Percentiles rank a stretch among this genome's conserved stretches.
These are phyloP conservation scores for Neurospora tetraspora DNA, from an alignment of 495 filamentous ascomycete genomes.

Conservation along the genomic window DNA sequence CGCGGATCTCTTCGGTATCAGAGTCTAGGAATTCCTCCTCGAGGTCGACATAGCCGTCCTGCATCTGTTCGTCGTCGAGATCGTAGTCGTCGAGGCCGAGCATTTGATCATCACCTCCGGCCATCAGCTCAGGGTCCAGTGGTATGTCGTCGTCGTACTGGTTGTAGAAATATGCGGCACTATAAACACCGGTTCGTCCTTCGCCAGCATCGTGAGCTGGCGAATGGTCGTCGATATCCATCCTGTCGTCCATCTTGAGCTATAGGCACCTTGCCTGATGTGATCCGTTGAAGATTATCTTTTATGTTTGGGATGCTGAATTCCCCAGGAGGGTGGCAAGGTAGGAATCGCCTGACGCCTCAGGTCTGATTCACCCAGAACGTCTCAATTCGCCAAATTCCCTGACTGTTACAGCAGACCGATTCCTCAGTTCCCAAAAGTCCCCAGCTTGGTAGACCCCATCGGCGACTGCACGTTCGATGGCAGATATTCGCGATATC, in stretches of 20 bases:
- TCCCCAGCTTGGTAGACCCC: not conserved
- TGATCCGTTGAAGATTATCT: not conserved
- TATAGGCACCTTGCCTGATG: not conserved
- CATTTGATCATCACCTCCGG: constrained; percentile 1
- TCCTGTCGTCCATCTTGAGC: constrained; percentile 9
- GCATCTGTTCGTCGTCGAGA: constrained; percentile 14
- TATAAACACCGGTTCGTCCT: not conserved
- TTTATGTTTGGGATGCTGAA: not conserved
- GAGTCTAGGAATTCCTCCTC: constrained; percentile 16
- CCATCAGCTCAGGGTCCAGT: not conserved
- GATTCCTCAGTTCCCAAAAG: not conserved
- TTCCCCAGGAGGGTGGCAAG: not conserved
- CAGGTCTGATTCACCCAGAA: not conserved
- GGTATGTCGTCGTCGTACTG: not conserved
- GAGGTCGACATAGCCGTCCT: constrained; percentile 11
- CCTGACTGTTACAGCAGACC: not conserved
- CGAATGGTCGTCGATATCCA: constrained; percentile 13
- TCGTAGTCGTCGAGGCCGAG: constrained; percentile 9
- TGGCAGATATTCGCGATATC: not conserved
- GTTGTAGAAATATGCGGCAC: not conserved
- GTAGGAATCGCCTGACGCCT: not conserved
- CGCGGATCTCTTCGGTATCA: constrained; percentile 26
- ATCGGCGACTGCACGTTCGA: not conserved
- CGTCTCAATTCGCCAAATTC: not conserved
- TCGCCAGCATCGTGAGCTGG: not conserved